Base-by-base conservation (phyloP, 441 rosid species). In the Pelargonium citronellum region DNA sequence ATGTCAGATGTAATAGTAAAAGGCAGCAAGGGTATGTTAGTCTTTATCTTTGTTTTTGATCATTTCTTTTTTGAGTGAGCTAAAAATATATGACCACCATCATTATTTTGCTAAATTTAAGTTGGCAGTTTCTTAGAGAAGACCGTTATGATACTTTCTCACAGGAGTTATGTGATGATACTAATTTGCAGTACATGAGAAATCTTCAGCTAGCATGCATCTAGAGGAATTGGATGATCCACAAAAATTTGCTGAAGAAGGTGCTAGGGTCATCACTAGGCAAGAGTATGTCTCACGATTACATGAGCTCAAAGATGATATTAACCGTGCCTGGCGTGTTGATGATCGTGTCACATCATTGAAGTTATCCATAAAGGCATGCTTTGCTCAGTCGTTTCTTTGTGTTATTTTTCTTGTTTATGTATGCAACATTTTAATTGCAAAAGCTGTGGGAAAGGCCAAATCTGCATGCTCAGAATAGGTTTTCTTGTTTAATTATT, bases 321-420 rank as follows among this genome's bases (percentile, higher is more conserved):
- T 91, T 43, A 81, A 75, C 75, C 72, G 68, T 55, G 91, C 95
- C 72, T 94, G 98, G 98, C 76, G n/a, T 71, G 77, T 69, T 72
- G 95, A 83, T 74, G 96, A 91, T 80, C 92, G 93, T 69, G 90
- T 85, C 22, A 83, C 87, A 34, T 80, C 97, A 44, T 83, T 94
- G 80, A 94, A 87, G 77, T 81, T 94, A 47, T 83, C 93, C 51
- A 84, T 94, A 74, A 84, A 94, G 97, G 97, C 91, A 68, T 71
- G 65, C 66, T 24, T 72, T 63, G 1, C 22, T 68, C 62, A 7
- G 15, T 46, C 24, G 15, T 0, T 0, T 7, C 49, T 8, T n/a
- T 30, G 39, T 37, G 61, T 58, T 69, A 19, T 30, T 68, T 62
- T 44, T 13, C 17, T 47, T 66, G 57, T 66, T 44, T 5, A 43